phyloP scores from a whole-genome alignment of 2,329 filamentous ascomycete species.

The Aspergillus jensenii region DNA sequence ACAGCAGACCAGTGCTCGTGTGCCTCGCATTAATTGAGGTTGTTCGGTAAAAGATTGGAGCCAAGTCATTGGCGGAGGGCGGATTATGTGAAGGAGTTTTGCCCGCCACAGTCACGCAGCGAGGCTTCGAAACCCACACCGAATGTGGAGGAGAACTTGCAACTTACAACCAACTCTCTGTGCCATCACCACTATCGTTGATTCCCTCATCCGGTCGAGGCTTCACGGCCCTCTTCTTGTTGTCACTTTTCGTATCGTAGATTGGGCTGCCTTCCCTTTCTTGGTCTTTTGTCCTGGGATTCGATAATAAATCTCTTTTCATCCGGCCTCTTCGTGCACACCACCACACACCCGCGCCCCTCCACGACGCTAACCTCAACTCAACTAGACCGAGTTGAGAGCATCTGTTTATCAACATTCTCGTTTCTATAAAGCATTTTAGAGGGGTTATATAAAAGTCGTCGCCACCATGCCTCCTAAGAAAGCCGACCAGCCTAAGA shows the following conservation, averaged over 20 bases:
- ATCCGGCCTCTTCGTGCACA: neutral
- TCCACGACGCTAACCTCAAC: constrained; percentile 7
- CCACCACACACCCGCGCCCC: constrained; percentile 6
- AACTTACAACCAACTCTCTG: constrained; percentile 10
- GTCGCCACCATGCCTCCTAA: constrained; percentile 49
- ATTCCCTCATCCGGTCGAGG: constrained; percentile 1
- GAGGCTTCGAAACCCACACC: constrained; percentile 23
- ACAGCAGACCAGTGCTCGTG: neutral
- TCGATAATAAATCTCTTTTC: neutral
- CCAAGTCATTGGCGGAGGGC: constrained; percentile 7
- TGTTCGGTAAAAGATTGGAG: neutral
- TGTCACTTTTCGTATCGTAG: neutral
- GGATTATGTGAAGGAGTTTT: constrained; percentile 10
- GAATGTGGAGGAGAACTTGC: constrained; percentile 31
- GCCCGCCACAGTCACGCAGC: constrained; percentile 7
- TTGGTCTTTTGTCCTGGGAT: neutral
- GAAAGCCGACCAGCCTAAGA: constrained; percentile 47
- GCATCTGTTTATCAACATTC: constrained; percentile 1
- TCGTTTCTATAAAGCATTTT: constrained; percentile 7
- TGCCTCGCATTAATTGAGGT: neutral
- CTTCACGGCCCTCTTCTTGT: constrained; percentile 1
- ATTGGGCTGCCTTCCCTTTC: neutral
- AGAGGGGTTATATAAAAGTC: constrained; percentile 13
- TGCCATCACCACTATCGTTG: constrained; percentile 10
- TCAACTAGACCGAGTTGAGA: constrained; percentile 4